phyloP scores from a whole-genome alignment of 371 early-diverging fungal genomes.

The Mucor velutinosus region DNA sequence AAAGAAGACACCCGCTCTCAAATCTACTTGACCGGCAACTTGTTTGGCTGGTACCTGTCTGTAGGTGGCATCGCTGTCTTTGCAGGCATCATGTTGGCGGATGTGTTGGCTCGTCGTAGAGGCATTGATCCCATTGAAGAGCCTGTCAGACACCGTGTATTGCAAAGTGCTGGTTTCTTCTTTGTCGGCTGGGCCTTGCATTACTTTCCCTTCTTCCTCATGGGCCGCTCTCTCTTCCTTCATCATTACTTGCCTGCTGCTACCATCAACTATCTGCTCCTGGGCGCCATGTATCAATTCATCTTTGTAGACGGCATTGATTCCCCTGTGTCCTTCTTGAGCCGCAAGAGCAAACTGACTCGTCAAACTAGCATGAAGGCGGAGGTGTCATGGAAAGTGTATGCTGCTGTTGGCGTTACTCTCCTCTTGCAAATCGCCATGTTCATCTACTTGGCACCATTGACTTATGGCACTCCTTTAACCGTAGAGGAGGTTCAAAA shows the following conservation, averaged over 20 bases:
- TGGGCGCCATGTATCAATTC: slow-evolving; percentile 71
- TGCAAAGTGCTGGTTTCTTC: slow-evolving; percentile 79
- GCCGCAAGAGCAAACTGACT: slow-evolving; percentile 27
- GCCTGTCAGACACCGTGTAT: slow-evolving; percentile 61
- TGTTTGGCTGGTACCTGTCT: slow-evolving; percentile 90
- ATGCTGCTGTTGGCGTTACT: slow-evolving; percentile 48
- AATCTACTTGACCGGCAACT: slow-evolving; percentile 98
- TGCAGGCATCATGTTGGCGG: slow-evolving; percentile 56
- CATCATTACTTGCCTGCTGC: slow-evolving; percentile 97
- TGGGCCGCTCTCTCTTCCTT: slow-evolving; percentile 95
- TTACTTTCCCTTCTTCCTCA: slow-evolving; percentile 94
- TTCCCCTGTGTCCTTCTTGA: slow-evolving; percentile 53
- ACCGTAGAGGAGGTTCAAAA: slow-evolving; percentile 57
- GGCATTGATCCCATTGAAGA: slow-evolving; percentile 70
- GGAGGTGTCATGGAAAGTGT: slow-evolving; percentile 24
- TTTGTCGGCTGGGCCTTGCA: slow-evolving; percentile 88
- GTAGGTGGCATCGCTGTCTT: slow-evolving; percentile 60
- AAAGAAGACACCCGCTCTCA: slow-evolving; percentile 67
- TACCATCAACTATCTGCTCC: slow-evolving; percentile 76
- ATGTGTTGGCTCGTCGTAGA: slow-evolving; percentile 70
- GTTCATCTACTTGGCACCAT: slow-evolving; percentile 64
- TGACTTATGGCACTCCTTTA: slow-evolving; percentile 71
- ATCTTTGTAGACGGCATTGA: slow-evolving; percentile 64
- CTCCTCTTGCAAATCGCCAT: slow-evolving; percentile 44
- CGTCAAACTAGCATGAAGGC: slow-evolving; percentile 35